These are phyloP conservation scores for Macrophomina phaseolina DNA, from an alignment of 2,329 filamentous ascomycete genomes.

Conservation along the genomic window DNA sequence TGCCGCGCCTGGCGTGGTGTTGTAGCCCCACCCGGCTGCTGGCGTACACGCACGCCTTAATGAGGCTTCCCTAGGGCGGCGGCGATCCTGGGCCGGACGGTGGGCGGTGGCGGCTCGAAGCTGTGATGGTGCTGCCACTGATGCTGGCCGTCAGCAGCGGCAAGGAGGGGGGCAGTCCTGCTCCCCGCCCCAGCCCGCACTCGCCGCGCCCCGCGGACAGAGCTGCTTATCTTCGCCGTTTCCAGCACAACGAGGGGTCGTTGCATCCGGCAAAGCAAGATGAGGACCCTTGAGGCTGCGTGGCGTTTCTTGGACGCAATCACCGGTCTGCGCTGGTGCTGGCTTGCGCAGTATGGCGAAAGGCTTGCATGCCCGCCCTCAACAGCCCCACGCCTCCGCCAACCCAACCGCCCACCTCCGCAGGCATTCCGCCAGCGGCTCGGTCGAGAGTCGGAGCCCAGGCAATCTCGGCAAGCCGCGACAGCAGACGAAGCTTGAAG, in stretches of 20 bases:
- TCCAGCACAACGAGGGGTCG: conserved; percentile 3
- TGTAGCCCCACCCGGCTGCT: conserved; percentile 11
- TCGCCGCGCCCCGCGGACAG: conserved; percentile 1
- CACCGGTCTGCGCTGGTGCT: conserved; percentile 2
- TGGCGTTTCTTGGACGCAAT: background rate
- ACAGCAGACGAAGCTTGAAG: background rate
- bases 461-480: background rate
- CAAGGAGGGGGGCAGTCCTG: background rate
- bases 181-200: conserved; percentile 1
- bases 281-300: conserved; percentile 13
- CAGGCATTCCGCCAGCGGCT: conserved; percentile 23
- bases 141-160: background rate
- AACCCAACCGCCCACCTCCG: conserved; percentile 12
- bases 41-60: conserved; percentile 5
- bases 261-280: conserved; percentile 11
- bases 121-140: conserved; percentile 10
- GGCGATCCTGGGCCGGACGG: background rate
- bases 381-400: conserved; percentile 1
- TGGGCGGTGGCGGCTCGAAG: background rate
- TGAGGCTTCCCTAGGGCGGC: conserved; percentile 1
- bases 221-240: conserved; percentile 17
- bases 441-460: background rate
- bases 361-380: conserved; percentile 2
- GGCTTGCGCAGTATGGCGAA: conserved; percentile 14
- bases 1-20: conserved; percentile 17